Evolutionary conservation across 163 green algal species (phyloP), one percentile per base, ranked within the genome.

Genomic region (Smithsoniella earleae): DNA sequence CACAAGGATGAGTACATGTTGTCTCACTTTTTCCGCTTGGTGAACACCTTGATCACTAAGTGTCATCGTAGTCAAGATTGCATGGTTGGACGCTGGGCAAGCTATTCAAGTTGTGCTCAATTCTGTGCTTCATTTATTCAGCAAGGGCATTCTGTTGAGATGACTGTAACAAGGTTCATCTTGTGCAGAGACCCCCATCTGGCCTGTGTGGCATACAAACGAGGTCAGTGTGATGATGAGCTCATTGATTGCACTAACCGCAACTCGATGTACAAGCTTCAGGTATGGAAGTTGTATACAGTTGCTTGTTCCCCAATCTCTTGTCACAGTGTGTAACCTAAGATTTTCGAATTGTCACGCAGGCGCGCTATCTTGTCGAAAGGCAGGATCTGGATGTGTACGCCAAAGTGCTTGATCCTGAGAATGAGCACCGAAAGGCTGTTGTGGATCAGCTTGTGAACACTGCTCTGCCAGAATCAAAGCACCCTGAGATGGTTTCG

Each of bases 401-500:
- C 92, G 81, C 77, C 73, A 94, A 91, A 76, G 94, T 98, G 73
- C 86, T 99, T 52, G 83, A 86, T 13, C 74, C 74, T 36, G 74
- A 78, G 37, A 73, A 62, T n/a, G 84, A 91, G 63, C 82, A 72
- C 36, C 73, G 25, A 28, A 36, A 77, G 52, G 46, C 58, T 62
- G 22, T 45, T 2, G 43, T 40, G 4, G 62, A 38, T 43, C 85
- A 91, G 84, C 92, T 98, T 4, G 91, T 98, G 2, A 92, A 84
- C 58, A 98, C 93, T 0, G 94, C 94, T 18, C 90, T 99, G 77
- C 94, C 94, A 3, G 94, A 99, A 86, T 92, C 83, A 78, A 92
- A 92, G 78, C 97, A 98, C 86, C 94, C 94, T n/a, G 94, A 99
- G 86, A 88, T 96, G 49, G 91, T 97, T 45, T 93, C 83, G 27